Conservation (phyloP, 257 asterid genomes). For the Marsdenia floribunda region DNA sequence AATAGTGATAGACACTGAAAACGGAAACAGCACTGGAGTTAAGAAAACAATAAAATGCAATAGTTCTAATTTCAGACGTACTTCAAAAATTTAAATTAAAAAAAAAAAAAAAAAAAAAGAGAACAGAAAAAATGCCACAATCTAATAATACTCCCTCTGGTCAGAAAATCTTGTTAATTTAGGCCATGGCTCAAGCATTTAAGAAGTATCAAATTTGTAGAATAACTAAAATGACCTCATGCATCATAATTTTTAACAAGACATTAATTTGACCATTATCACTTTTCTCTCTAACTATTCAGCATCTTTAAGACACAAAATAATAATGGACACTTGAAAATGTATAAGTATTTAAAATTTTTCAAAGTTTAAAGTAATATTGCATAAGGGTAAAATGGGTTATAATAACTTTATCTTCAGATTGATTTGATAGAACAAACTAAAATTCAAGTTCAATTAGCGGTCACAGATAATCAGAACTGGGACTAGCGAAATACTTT, state of each 20-base stretch:
- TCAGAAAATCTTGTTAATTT: background rate
- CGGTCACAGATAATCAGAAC: background rate
- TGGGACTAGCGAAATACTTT: background rate
- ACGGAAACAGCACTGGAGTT: background rate
- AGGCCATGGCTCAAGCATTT: background rate
- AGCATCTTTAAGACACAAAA: no score
- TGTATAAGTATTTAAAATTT: no score
- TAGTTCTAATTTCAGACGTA: background rate
- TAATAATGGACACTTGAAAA: no score
- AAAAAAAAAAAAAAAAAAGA: no score
- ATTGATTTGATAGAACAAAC: background rate
- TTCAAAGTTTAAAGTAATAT: no score
- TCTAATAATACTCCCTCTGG: background rate
- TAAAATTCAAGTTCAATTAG: background rate
- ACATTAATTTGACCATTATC: no score
- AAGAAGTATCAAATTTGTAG: background rate
- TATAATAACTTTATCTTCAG: background rate
- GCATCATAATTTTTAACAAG: no score
- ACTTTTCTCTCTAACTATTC: no score
- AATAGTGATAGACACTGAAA: constrained; percentile 81
- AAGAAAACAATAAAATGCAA: background rate
- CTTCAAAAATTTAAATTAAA: background rate
- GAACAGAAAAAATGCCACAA: background rate
- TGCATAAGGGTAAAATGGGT: no score
- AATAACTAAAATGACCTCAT: background rate